Conservation (phyloP, 2,329 filamentous ascomycete species). For the Xylaria sp. region DNA sequence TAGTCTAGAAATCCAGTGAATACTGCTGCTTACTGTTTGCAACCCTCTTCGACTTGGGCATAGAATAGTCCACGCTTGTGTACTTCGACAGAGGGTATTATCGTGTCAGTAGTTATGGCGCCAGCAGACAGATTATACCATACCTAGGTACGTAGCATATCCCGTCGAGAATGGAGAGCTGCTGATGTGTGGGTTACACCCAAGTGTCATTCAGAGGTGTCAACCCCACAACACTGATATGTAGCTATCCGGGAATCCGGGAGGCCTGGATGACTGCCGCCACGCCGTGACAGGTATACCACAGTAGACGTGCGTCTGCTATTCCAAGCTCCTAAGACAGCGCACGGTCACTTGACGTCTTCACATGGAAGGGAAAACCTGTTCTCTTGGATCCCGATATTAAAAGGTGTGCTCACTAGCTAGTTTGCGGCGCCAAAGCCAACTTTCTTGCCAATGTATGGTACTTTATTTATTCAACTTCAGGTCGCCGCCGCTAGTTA, state of each 20-base stretch:
- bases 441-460: slow-evolving; percentile 12
- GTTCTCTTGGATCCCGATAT: slow-evolving; percentile 5
- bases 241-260: slow-evolving; percentile 14
- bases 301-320: slow-evolving; percentile 5
- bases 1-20: slow-evolving; percentile 11
- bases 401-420: slow-evolving; percentile 3
- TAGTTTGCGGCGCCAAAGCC: not conserved
- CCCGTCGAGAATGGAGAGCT: too few relatives aligned
- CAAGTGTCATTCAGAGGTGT: slow-evolving; percentile 1
- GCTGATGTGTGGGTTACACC: slow-evolving; percentile 14
- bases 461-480: not conserved
- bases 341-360: slow-evolving; percentile 21
- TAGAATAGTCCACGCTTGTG: not conserved
- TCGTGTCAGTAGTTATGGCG: not conserved
- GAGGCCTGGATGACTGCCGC: slow-evolving; percentile 4
- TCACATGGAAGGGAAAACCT: slow-evolving; percentile 16
- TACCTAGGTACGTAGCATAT: too few relatives aligned
- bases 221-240: slow-evolving; percentile 11
- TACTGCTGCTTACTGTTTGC: slow-evolving; percentile 25
- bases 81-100: slow-evolving; percentile 1
- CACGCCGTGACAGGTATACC: too few relatives aligned
- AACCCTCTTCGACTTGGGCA: slow-evolving; percentile 5
- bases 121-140: not conserved
- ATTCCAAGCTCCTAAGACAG: not conserved
- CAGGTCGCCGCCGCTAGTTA: too few relatives aligned